A percentile compares a stretch with the other conserved stretches of the same genome.
Evolutionary conservation across 768 basidiomycete genomes (phyloP).

Genomic region (Pleurotus sapidus): DNA sequence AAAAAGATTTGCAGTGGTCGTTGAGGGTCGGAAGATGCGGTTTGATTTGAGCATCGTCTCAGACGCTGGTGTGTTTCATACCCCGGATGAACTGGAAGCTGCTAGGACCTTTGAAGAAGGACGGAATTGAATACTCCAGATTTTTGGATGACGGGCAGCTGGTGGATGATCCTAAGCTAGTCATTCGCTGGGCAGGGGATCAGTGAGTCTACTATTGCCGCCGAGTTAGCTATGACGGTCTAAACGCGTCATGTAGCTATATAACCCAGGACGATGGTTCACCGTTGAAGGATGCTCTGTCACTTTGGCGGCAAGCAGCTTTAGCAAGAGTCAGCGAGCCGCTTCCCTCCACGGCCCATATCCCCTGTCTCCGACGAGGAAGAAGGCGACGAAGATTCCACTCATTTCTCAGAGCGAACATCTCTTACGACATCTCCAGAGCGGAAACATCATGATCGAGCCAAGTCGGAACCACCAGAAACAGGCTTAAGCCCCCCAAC

Average conservation of each 20-base stretch:
- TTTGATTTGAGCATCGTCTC: slow-evolving; percentile 75
- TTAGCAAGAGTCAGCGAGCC: slow-evolving; percentile 22
- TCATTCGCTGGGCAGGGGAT: slow-evolving; percentile 69
- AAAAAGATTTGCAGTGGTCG: slow-evolving; percentile 59
- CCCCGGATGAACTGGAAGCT: slow-evolving; percentile 50
- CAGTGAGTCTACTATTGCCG: slow-evolving; percentile 42
- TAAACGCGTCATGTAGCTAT: slow-evolving; percentile 43
- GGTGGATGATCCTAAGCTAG: slow-evolving; percentile 60
- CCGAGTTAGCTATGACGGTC: background rate
- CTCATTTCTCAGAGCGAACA: slow-evolving; percentile 19
- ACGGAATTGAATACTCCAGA: slow-evolving; percentile 56
- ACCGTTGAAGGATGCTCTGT: slow-evolving; percentile 72
- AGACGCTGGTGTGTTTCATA: slow-evolving; percentile 21
- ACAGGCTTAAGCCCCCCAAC: slow-evolving; percentile 14
- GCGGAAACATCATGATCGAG: slow-evolving; percentile 21
- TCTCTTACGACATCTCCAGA: slow-evolving; percentile 20
- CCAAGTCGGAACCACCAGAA: slow-evolving; percentile 40
- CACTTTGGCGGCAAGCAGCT: slow-evolving; percentile 59
- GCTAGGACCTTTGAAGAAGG: slow-evolving; percentile 55
- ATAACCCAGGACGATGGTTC: slow-evolving; percentile 75
- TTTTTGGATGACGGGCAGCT: slow-evolving; percentile 67
- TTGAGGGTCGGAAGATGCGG: slow-evolving; percentile 55
- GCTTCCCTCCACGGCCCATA: slow-evolving; percentile 28
- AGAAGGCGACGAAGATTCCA: slow-evolving; percentile 18
- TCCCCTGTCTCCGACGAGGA: slow-evolving; percentile 34